phyloP scores from a whole-genome alignment of 2,329 filamentous ascomycete species.

The Metarhizium humberi region DNA sequence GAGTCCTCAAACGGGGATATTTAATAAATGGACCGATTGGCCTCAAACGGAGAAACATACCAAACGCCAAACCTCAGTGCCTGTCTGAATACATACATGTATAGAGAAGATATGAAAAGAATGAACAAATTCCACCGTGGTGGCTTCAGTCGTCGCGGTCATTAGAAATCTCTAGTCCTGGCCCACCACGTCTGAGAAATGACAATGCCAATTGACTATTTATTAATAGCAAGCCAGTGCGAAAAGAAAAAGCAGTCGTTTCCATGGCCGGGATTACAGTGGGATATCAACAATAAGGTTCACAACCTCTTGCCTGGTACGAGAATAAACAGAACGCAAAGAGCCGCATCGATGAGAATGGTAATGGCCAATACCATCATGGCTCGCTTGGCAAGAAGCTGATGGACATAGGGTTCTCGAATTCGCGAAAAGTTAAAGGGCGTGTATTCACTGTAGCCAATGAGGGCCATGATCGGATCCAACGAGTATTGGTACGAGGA shows the following conservation, averaged over 20 bases:
- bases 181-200: not conserved
- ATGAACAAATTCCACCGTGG: not conserved
- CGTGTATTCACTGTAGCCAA: constrained; percentile 93
- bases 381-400: constrained; percentile 74
- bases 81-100: constrained; percentile 2
- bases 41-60: not conserved
- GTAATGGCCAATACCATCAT: constrained; percentile 73
- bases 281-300: constrained; percentile 10
- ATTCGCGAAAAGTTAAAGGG: constrained; percentile 86
- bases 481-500: constrained; percentile 92
- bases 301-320: constrained; percentile 80
- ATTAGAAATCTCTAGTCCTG: not conserved
- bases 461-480: constrained; percentile 79
- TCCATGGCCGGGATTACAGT: not conserved
- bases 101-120: not conserved
- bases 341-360: constrained; percentile 64
- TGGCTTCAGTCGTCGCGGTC: constrained; percentile 5
- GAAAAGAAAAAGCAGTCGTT: not conserved
- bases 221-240: not conserved
- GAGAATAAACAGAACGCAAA: constrained; percentile 86
- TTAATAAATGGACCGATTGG: not conserved
- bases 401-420: constrained; percentile 82
- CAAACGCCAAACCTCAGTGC: constrained; percentile 2
- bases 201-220: not conserved
- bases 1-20: not conserved